These are phyloP conservation scores for Penicillium psychrosexuale DNA, from an alignment of 2,329 filamentous ascomycete species.

Conservation along the genomic window DNA sequence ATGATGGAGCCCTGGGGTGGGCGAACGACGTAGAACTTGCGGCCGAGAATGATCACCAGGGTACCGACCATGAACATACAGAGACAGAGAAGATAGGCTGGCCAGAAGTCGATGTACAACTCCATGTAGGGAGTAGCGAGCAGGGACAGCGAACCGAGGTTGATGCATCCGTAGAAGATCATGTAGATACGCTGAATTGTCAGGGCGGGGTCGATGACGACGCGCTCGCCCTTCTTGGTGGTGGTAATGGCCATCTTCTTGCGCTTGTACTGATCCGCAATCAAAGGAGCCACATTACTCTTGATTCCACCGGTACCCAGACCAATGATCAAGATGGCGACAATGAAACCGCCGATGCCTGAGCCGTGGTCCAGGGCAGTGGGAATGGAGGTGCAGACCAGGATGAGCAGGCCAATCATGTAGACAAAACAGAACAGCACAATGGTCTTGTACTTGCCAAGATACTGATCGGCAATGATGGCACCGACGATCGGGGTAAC, in stretches of 20 bases:
- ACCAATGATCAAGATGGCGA: slow-evolving; percentile 60
- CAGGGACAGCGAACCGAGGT: slow-evolving; percentile 66
- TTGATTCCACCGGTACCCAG: slow-evolving; percentile 69
- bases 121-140: slow-evolving; percentile 69
- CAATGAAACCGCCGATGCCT: slow-evolving; percentile 55
- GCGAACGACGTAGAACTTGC: slow-evolving; percentile 47
- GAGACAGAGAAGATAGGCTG: slow-evolving; percentile 61
- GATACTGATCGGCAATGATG: slow-evolving; percentile 58
- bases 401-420: slow-evolving; percentile 54
- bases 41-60: slow-evolving; percentile 50
- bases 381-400: slow-evolving; percentile 56
- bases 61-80: slow-evolving; percentile 63
- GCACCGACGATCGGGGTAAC: slow-evolving; percentile 59
- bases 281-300: slow-evolving; percentile 59
- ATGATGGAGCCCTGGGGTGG: slow-evolving; percentile 62
- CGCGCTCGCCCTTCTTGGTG: slow-evolving; percentile 49
- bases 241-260: slow-evolving; percentile 52
- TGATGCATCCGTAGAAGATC: slow-evolving; percentile 73
- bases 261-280: slow-evolving; percentile 64
- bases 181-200: slow-evolving; percentile 69
- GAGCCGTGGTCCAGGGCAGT: slow-evolving; percentile 49
- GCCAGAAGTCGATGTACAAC: slow-evolving; percentile 63
- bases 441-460: slow-evolving; percentile 61
- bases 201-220: slow-evolving; percentile 64
- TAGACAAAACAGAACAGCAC: slow-evolving; percentile 57